Base-by-base conservation (phyloP, 108 stramenopile species). In the Aurantiochytrium sp. region DNA sequence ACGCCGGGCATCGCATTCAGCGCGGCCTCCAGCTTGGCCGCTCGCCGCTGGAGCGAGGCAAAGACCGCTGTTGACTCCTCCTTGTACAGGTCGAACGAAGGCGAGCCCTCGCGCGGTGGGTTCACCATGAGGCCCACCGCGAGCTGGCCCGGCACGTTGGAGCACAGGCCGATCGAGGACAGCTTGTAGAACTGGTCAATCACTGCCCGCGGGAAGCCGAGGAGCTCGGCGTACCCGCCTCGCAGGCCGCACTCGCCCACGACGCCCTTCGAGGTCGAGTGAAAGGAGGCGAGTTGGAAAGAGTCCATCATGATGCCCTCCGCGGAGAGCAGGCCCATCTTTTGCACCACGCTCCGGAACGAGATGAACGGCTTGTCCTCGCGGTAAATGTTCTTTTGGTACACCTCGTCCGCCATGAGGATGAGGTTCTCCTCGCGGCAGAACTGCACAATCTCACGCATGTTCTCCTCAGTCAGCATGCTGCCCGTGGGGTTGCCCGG, bases 401-500 rank as follows among this genome's bases (percentile, higher is more conserved):
- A 99, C 37, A 98, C 97, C 92, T 98, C 97, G 88, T 98, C 97
- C 4, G 96, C 96, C 37, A 97, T 42, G 24, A 97, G 89, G 5
- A 97, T 95, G 59, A 98, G 92, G 81, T 93, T 93, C 50, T 95
- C 90, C 50, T 94, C 91, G n/a, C 90, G 87, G 85, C 95, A 96
- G 86, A 97, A 97, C 69, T 93, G 86, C 32, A 95, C 92, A 81
- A 98, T 92, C 52, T 94, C 94, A 73, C 93, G 93, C 59, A 98
- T 91, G 81, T 95, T 94, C 55, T 92, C 91, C 68, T 93, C 91
- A 24, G 91, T 87, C 68, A 97, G 89, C 27, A 95, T 92, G 87
- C 96, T 94, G 4, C 97, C 97, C 3, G 97, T 97, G n/a, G 97
- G 97, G 86, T 98, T 98, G 31, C 98, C 97, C 2, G 97, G 97